Percentiles rank a stretch among this genome's conserved stretches.
These are phyloP conservation scores for Pseudotulostoma volvatum DNA, from an alignment of 495 filamentous ascomycete species.

Conservation along the genomic window DNA sequence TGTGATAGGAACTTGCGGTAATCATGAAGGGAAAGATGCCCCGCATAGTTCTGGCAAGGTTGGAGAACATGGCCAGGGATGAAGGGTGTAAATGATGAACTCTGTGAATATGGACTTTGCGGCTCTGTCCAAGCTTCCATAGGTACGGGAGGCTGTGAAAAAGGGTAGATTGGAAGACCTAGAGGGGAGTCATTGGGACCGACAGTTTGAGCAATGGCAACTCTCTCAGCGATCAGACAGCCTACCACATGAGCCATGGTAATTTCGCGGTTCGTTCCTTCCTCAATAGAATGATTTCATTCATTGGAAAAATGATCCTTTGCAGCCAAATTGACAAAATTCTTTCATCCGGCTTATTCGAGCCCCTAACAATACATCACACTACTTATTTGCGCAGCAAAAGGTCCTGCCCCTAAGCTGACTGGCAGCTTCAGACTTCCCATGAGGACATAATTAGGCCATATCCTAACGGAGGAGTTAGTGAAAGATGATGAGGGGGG, in stretches of 20 bases:
- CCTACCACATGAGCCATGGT: not conserved
- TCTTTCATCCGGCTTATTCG: not conserved
- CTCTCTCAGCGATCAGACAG: not conserved
- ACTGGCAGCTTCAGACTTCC: too few species aligned
- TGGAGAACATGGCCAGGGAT: conserved; percentile 4
- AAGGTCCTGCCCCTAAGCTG: too few species aligned
- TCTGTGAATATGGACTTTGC: conserved; percentile 9
- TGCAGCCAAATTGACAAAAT: not conserved
- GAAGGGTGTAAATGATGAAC: conserved; percentile 9
- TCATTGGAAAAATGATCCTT: not conserved
- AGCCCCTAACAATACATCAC: not conserved
- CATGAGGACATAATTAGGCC: too few species aligned
- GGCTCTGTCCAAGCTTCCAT: not conserved
- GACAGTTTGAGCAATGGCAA: conserved; percentile 3
- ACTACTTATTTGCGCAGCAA: not conserved
- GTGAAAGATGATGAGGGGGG: too few species aligned
- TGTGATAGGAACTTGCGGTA: conserved; percentile 20
- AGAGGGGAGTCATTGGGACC: not conserved
- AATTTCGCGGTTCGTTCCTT: not conserved
- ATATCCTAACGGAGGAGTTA: too few species aligned
- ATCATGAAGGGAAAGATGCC: conserved; percentile 18
- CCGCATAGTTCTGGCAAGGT: conserved; percentile 2
- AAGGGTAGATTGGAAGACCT: too few species aligned
- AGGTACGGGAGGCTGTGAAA: not conserved
- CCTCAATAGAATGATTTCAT: not conserved